Percentiles rank a stretch among this genome's conserved stretches.
Conservation (phyloP, 2,329 filamentous ascomycete genomes). For the Verticillium albo-atrum region DNA sequence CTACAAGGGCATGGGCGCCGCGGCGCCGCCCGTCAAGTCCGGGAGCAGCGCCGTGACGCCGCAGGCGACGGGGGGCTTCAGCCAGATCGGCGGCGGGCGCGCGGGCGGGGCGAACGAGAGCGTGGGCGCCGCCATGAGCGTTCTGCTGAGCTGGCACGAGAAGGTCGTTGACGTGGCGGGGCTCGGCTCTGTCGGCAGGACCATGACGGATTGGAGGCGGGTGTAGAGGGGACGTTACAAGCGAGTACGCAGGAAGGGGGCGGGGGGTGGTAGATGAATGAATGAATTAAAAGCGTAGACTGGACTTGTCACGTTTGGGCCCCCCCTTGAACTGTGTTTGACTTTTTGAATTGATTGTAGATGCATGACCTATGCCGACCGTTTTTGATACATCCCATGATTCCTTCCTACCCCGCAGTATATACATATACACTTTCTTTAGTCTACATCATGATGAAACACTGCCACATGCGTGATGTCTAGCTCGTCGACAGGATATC, state of each 20-base stretch:
- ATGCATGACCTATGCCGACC: too few relatives aligned
- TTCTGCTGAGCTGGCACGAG: constrained; percentile 96
- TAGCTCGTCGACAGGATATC: constrained; percentile 60
- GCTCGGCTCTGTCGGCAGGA: constrained; percentile 83
- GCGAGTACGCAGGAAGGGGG: constrained; percentile 17
- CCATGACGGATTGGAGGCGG: constrained; percentile 94
- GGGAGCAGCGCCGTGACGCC: constrained; percentile 51
- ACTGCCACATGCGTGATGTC: neutral
- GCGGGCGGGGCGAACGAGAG: constrained; percentile 56
- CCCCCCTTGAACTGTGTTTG: too few relatives aligned
- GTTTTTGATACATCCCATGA: too few relatives aligned
- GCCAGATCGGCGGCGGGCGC: constrained; percentile 61
- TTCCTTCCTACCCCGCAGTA: too few relatives aligned
- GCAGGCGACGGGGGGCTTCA: constrained; percentile 76
- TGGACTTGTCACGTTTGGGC: neutral
- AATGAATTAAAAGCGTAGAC: neutral
- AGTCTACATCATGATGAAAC: neutral
- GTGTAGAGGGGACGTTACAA: constrained; percentile 56
- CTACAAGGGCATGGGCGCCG: constrained; percentile 81
- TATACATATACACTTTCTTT: neutral
- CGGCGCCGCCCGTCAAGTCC: constrained; percentile 15
- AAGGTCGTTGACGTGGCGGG: constrained; percentile 95
- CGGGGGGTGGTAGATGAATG: neutral
- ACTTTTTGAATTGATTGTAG: neutral
- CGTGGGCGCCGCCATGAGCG: constrained; percentile 88